Base-by-base conservation (phyloP, 257 asterid genomes). In the Sherardia arvensis region DNA sequence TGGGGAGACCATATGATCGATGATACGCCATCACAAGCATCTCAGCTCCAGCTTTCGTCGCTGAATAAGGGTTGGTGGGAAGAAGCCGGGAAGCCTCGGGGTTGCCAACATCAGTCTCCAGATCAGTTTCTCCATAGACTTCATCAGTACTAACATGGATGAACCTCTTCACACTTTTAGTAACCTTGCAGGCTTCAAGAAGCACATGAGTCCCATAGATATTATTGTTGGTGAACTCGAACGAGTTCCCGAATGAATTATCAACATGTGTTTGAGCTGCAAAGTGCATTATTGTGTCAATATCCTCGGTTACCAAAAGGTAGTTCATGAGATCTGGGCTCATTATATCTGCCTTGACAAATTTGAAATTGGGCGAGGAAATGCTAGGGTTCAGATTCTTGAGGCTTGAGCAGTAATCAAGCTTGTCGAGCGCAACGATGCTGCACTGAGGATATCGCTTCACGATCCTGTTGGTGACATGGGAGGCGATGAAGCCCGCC, bases 191-290 rank as follows among this genome's bases (percentile, higher is more conserved):
- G 53, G 98, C 98, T 81, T 91, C 98, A 56, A 91, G 59, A 21
- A 91, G 92, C 43, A 91, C 98, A 48, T 91, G 98, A 68, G 98
- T 88, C 32, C 98, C 98, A n/a, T 88, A 88, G 43, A 91, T 85
- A 79, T 91, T 91, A 81, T 91, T 91, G 83, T 86, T 91, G 76
- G 98, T 91, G 71, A 91, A 91, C 79, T 91, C 97, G 54, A 90
- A 90, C 67, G 95, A 85, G 81, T 90, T 90, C 22, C 98, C 98
- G 18, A 91, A 91, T 0, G 98, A 91, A 68, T 91, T 91, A 74
- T 91, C 98, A n/a, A 91, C 98, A 56, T 91, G 98, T 62, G 98
- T 91, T 62, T 91, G 98, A 25, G 98, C 98, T 27, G 98, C 98
- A 76, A 91, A 91, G 81, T 91, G 98, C 98, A 91, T 91, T 40